phyloP scores from a whole-genome alignment of 495 filamentous ascomycete genomes.

The Hypoxylon fragiforme region DNA sequence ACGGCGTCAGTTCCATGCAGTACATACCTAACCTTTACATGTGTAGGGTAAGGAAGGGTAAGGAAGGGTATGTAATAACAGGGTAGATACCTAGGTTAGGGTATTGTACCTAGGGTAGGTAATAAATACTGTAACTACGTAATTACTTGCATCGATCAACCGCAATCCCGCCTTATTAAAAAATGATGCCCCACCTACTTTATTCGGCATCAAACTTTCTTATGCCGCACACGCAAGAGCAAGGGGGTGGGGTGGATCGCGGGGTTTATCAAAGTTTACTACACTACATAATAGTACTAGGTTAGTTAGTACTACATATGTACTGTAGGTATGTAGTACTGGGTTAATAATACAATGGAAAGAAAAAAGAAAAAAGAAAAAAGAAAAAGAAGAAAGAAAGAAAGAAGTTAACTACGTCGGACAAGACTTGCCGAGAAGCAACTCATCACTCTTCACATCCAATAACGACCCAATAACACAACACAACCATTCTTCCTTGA shows the following conservation, averaged over 20 bases:
- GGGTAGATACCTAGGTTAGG: too few relatives aligned
- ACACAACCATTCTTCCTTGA: background rate
- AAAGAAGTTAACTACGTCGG: background rate
- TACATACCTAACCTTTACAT: too few relatives aligned
- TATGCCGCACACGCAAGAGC: slow-evolving; percentile 8
- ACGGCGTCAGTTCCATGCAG: too few relatives aligned
- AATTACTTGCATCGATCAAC: slow-evolving; percentile 23
- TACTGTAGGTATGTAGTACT: too few relatives aligned
- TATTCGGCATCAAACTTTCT: slow-evolving; percentile 7
- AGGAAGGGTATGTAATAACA: too few relatives aligned
- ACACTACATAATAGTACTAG: too few relatives aligned
- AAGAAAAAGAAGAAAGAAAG: slow-evolving; percentile 5
- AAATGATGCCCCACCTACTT: slow-evolving; percentile 26
- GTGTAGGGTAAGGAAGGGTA: too few relatives aligned
- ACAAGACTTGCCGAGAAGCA: slow-evolving; percentile 16
- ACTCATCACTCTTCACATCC: slow-evolving; percentile 13
- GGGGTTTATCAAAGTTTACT: slow-evolving; percentile 4
- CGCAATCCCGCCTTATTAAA: slow-evolving; percentile 4
- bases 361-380: too few relatives aligned
- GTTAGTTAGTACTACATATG: too few relatives aligned
- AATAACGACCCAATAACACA: slow-evolving; percentile 3
- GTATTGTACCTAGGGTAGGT: background rate
- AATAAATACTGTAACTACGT: slow-evolving; percentile 8
- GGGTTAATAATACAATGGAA: too few relatives aligned
- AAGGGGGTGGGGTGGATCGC: slow-evolving; percentile 2